These are phyloP conservation scores for Cercospora sp. DNA, from an alignment of 2,329 filamentous ascomycete species.

Conservation along the genomic window DNA sequence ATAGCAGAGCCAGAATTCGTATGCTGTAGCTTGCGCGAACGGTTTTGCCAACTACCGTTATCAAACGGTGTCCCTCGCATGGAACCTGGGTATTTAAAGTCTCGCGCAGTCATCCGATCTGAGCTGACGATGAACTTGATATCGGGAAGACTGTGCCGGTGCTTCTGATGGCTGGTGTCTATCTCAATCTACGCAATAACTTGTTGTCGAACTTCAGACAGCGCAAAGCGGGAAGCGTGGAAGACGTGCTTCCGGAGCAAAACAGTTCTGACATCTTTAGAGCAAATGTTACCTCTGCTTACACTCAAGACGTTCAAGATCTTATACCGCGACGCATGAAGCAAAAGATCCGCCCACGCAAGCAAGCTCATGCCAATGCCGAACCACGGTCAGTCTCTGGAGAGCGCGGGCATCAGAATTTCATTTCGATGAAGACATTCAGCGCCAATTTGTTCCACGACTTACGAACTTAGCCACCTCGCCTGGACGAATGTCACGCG, in stretches of 20 bases:
- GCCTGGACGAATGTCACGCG: neutral
- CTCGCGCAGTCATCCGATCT: neutral
- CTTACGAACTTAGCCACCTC: neutral
- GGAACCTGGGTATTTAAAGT: neutral
- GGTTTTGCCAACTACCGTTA: neutral
- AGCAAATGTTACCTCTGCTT: neutral
- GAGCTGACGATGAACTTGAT: neutral
- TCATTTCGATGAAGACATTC: neutral
- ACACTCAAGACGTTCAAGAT: neutral
- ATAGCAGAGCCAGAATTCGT: neutral
- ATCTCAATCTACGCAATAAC: neutral
- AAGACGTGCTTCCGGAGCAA: neutral
- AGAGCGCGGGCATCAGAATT: neutral
- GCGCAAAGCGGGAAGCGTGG: neutral
- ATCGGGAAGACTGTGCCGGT: neutral
- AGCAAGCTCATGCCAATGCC: neutral
- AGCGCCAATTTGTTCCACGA: neutral
- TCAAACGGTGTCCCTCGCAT: neutral
- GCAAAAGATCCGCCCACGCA: neutral
- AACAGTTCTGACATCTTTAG: neutral
- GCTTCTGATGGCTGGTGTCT: neutral
- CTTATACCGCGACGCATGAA: neutral
- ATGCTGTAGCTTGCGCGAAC: neutral
- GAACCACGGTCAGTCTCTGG: neutral
- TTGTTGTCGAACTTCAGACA: neutral